Evolutionary conservation across 2,329 filamentous ascomycete species (phyloP), one percentile per base, ranked within the genome.

Genomic region (Leptographium wingfieldii): DNA sequence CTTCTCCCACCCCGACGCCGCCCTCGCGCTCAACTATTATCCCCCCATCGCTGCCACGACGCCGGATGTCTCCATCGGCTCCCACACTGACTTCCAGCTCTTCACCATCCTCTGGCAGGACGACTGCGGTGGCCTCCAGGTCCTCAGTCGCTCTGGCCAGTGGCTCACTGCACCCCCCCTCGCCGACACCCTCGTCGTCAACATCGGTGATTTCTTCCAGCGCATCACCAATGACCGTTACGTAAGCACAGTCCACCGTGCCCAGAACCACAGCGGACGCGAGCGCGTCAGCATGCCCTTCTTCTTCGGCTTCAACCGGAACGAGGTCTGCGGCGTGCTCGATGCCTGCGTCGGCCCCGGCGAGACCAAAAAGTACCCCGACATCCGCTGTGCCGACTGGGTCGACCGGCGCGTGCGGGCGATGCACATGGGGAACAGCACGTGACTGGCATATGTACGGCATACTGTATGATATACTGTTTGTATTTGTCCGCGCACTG

Each of bases 51-150:
- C 57, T 5, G 33, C 48, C 14, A 22, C 25, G 35, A 12, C 53
- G 11, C n/a, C 29, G 43, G 67, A 68, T 35, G 72, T 77, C 31
- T 74, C 75, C 5, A 73, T 85, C 1, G 82, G 82, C 0, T 77
- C 82, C 0, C 82, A 85, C 69, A 84, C 84, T 65, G 80, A 83
- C 67, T 83, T 80, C 56, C 77, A 79, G 55, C 70, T 79, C 54
- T 61, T 63, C 55, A 63, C 61, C 16, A 40, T 63, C 33, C 59
- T 63, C 29, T 59, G 60, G 56, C 61, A 63, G 55, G 61, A 63
- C 38, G 40, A 11, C 57, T 31, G 3, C n/a, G 61, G 61, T 40
- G 61, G 61, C 19, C 59, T 63, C 29, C 59, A 63, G 46, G 61
- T 63, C 1, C 61, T 63, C 40, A 63, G 56, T 31, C 33, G 29